These are phyloP conservation scores for Podaxis sp. DNA, from an alignment of 768 basidiomycete genomes.

Conservation along the genomic window DNA sequence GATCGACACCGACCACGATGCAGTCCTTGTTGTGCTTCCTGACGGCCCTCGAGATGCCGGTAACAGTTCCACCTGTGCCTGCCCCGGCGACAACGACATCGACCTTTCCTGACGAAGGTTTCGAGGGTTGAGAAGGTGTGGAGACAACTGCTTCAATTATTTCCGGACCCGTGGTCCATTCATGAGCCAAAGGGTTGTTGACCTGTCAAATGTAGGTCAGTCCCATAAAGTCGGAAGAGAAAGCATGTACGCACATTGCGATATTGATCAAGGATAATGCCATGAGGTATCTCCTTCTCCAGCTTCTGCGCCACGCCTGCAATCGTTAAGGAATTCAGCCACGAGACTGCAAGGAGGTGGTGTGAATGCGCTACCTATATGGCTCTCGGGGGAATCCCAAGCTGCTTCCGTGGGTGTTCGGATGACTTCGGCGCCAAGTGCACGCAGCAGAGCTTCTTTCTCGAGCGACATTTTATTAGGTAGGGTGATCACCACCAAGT, in stretches of 20 bases:
- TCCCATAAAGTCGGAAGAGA: neutral
- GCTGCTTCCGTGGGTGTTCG: slow-evolving; percentile 89
- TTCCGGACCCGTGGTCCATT: slow-evolving; percentile 86
- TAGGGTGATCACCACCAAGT: slow-evolving; percentile 84
- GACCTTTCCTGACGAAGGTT: slow-evolving; percentile 68
- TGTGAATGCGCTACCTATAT: slow-evolving; percentile 71
- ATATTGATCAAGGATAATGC: slow-evolving; percentile 92
- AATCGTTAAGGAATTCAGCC: slow-evolving; percentile 86
- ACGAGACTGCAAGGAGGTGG: slow-evolving; percentile 42
- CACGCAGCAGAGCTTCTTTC: slow-evolving; percentile 89
- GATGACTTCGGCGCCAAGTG: slow-evolving; percentile 90
- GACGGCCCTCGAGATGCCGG: slow-evolving; percentile 78
- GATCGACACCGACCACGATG: slow-evolving; percentile 85
- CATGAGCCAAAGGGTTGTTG: slow-evolving; percentile 90
- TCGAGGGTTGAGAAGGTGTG: slow-evolving; percentile 53
- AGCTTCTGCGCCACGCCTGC: slow-evolving; percentile 81
- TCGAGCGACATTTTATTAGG: slow-evolving; percentile 95
- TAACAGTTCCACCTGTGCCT: slow-evolving; percentile 94
- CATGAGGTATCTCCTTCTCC: slow-evolving; percentile 73
- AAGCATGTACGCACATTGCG: slow-evolving; percentile 48
- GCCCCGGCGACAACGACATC: slow-evolving; percentile 83
- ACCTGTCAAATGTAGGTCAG: slow-evolving; percentile 32
- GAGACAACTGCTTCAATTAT: slow-evolving; percentile 76
- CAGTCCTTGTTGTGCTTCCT: slow-evolving; percentile 78
- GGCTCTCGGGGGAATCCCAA: slow-evolving; percentile 85